Evolutionary conservation across 331 rosid genomes (phyloP), one percentile per base, ranked within the genome.

Genomic region (Malus hybrid): DNA sequence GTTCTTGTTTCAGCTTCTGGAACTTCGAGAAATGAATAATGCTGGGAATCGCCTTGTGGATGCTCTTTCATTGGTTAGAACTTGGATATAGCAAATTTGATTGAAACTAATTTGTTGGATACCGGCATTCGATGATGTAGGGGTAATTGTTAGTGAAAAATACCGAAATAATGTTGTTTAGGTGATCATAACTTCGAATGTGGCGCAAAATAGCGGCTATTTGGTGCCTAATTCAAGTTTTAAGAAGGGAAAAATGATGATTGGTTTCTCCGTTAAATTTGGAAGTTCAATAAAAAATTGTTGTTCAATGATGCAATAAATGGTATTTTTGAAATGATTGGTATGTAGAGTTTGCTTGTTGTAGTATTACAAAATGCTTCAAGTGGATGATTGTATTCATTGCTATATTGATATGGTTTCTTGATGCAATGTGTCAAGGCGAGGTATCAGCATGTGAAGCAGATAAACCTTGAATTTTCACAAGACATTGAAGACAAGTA

Each of bases 41-140:
- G 91, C 93, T 2, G 97, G 95, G 78, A 93, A 89, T 83, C 90
- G 91, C 79, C 90, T 93, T 55, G 29, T 82, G 4, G 87, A 79
- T 81, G 91, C 98, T 70, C 90, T 90, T 73, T 87, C 98, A 70
- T 85, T 90, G 89, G 98, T 90, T 80, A 74, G 88, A 67, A 87
- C 93, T 90, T 80, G 67, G 90, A 67, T 52, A 5, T 72, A 7
- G 14, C 20, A 8, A 22, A 42, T 50, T 71, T 39, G 28, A 22
- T 68, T 46, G 28, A 9, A 28, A 16, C 5, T 63, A 2, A 15
- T 44, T 65, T 55, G 10, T 11, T 65, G 2, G 63, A 70, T 20
- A n/a, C 34, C 56, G 0, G 34, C 36, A 55, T 57, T 29, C 32
- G 28, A 4, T 65, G 46, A 31, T 11, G 18, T 19, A 22, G 50